Evolutionary conservation across 495 filamentous ascomycete genomes (phyloP).

Genomic region (Lindgomyces ingoldianus): DNA sequence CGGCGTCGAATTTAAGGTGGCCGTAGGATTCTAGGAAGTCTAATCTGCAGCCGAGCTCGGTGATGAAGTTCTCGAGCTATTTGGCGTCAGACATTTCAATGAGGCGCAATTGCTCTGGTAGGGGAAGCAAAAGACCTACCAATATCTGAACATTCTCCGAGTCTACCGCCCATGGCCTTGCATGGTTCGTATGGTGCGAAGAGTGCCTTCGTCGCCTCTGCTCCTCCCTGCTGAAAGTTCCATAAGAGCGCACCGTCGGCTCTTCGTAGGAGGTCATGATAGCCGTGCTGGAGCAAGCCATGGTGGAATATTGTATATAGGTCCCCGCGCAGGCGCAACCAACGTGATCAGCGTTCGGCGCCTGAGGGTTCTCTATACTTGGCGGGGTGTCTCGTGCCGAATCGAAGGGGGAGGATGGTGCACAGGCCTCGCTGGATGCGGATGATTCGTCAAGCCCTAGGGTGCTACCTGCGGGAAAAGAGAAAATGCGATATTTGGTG

Average conservation of each 20-base stretch:
- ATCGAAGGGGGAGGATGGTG: constrained; percentile 4
- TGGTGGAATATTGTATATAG: constrained; percentile 21
- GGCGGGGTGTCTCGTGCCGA: constrained; percentile 5
- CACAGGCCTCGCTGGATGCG: constrained; percentile 4
- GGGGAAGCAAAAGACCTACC: constrained; percentile 4
- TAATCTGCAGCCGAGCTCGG: constrained; percentile 80
- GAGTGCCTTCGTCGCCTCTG: constrained; percentile 32
- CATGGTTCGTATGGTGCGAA: constrained; percentile 30
- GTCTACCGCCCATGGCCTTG: constrained; percentile 29
- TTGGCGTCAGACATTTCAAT: not conserved
- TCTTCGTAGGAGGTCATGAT: constrained; percentile 36
- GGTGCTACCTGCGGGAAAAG: not conserved
- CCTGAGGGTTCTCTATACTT: not conserved
- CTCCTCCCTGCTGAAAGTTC: constrained; percentile 25
- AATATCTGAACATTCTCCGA: constrained; percentile 36
- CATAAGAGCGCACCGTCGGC: constrained; percentile 22
- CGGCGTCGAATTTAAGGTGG: constrained; percentile 77
- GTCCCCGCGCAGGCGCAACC: not conserved
- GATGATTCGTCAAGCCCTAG: constrained; percentile 6
- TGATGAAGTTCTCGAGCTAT: constrained; percentile 60
- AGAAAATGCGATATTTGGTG: constrained; percentile 11
- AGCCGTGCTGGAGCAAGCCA: constrained; percentile 31
- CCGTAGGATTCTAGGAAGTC: constrained; percentile 89
- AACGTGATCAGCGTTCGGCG: not conserved
- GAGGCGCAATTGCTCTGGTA: constrained; percentile 5